These are phyloP conservation scores for Colletotrichum tofieldiae DNA, from an alignment of 2,329 filamentous ascomycete species.

Conservation along the genomic window DNA sequence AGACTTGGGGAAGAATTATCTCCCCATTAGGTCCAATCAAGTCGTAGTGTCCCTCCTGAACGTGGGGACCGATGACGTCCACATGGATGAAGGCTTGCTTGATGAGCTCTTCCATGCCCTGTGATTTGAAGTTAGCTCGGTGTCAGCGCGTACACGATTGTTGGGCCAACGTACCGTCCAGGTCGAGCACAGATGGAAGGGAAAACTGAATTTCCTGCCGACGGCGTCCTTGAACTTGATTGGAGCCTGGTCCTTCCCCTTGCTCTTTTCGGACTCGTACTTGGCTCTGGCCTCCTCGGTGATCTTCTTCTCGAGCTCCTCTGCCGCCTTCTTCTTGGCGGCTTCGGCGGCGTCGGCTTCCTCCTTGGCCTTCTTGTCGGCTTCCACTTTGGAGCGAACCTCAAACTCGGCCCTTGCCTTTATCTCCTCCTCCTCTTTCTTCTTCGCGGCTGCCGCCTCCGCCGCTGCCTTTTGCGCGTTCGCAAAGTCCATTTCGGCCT, in stretches of 20 bases:
- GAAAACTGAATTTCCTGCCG: slow-evolving; percentile 92
- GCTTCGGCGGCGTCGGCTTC: slow-evolving; percentile 51
- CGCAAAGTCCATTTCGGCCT: slow-evolving; percentile 58
- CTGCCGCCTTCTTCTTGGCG: slow-evolving; percentile 67
- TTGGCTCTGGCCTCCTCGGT: slow-evolving; percentile 70
- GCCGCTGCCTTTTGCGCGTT: slow-evolving; percentile 56
- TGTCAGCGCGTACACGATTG: background rate
- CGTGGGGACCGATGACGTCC: slow-evolving; percentile 81
- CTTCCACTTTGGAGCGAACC: slow-evolving; percentile 49
- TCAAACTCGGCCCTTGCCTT: slow-evolving; percentile 56
- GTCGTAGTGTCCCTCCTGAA: slow-evolving; percentile 85
- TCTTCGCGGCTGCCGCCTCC: slow-evolving; percentile 52
- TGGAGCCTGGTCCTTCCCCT: slow-evolving; percentile 73
- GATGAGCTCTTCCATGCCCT: slow-evolving; percentile 91
- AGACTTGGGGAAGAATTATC: slow-evolving; percentile 85
- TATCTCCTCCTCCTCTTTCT: slow-evolving; percentile 49
- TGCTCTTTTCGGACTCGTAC: slow-evolving; percentile 64
- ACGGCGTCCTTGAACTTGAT: slow-evolving; percentile 95
- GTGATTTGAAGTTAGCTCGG: slow-evolving; percentile 46
- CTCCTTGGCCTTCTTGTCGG: slow-evolving; percentile 50
- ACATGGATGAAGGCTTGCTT: slow-evolving; percentile 88
- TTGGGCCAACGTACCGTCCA: slow-evolving; percentile 77
- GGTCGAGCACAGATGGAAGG: slow-evolving; percentile 86
- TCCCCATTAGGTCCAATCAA: slow-evolving; percentile 84
- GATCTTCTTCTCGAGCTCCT: slow-evolving; percentile 68